These are phyloP conservation scores for Penicillium olsonii DNA, from an alignment of 2,329 filamentous ascomycete genomes.

Conservation along the genomic window DNA sequence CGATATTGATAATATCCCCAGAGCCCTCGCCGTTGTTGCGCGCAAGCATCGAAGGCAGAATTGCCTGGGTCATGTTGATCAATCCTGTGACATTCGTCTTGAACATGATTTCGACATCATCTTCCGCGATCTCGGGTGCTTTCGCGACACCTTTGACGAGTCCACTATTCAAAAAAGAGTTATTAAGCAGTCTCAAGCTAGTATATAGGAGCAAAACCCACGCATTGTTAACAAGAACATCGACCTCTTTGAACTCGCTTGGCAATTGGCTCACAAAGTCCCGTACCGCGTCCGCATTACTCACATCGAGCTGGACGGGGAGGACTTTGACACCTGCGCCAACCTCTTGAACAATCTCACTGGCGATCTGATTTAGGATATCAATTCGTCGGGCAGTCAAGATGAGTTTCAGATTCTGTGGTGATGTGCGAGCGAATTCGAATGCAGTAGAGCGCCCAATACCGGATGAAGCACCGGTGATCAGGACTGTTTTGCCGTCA, in stretches of 20 bases:
- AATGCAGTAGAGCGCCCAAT: conserved; percentile 77
- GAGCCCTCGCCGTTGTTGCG: conserved; percentile 64
- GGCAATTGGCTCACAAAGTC: conserved; percentile 73
- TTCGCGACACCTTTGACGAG: conserved; percentile 85
- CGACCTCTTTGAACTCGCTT: conserved; percentile 77
- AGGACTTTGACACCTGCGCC: conserved; percentile 79
- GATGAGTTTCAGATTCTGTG: conserved; percentile 77
- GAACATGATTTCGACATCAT: conserved; percentile 87
- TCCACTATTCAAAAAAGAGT: conserved; percentile 60
- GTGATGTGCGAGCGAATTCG: conserved; percentile 87
- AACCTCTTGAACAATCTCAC: conserved; percentile 74
- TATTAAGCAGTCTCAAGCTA: not conserved
- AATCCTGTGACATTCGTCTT: conserved; percentile 90
- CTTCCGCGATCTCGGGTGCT: conserved; percentile 77
- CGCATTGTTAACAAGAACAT: conserved; percentile 96
- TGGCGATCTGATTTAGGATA: conserved; percentile 71
- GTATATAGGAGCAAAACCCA: conserved; percentile 59
- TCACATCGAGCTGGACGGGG: conserved; percentile 83
- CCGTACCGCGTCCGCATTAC: conserved; percentile 71
- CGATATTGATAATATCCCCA: conserved; percentile 95
- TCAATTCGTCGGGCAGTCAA: conserved; percentile 84
- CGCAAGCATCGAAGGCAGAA: conserved; percentile 80
- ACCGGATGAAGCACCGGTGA: conserved; percentile 91
- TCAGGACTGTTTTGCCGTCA: conserved; percentile 84
- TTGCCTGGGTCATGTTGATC: conserved; percentile 93